A percentile compares a stretch with the other conserved stretches of the same genome.
Evolutionary conservation across 257 asterid genomes (phyloP).

Genomic region (Leonotis leonurus): DNA sequence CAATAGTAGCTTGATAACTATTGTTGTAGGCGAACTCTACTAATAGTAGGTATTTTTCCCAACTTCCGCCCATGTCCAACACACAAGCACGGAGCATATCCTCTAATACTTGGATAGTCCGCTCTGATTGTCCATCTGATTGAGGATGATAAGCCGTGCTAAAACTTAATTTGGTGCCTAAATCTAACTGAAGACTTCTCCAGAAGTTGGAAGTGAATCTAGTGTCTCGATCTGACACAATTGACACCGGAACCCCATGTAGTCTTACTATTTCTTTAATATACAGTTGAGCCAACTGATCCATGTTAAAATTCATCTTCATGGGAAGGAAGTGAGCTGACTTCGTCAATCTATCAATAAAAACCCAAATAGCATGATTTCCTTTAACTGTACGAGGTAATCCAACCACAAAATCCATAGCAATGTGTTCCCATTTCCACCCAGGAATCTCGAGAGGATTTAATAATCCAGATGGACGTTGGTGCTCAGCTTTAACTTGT

Average conservation of each 20-base stretch:
- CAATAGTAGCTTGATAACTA: not conserved
- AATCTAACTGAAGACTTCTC: not conserved
- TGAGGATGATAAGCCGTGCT: not conserved
- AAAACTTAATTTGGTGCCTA: not conserved
- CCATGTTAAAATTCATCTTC: not conserved
- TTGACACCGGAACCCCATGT: not conserved
- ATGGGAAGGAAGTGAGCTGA: not conserved
- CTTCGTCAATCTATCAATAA: not conserved
- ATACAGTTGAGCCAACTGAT: not conserved
- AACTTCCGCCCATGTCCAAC: not conserved
- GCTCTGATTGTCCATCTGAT: not conserved
- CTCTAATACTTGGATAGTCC: not conserved
- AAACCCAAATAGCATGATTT: not conserved
- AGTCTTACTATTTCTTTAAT: not conserved
- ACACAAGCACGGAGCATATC: not conserved
- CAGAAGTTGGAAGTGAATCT: not conserved
- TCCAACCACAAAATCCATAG: not conserved
- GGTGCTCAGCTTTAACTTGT: not conserved
- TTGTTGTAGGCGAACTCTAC: not conserved
- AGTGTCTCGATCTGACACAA: not conserved
- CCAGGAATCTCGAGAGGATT: not conserved
- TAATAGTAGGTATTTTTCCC: not conserved
- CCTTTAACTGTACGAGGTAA: not conserved
- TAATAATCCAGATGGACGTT: not conserved
- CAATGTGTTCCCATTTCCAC: not conserved